phyloP scores from a whole-genome alignment of 140 eudicot species.

The Cichorium intybus region DNA sequence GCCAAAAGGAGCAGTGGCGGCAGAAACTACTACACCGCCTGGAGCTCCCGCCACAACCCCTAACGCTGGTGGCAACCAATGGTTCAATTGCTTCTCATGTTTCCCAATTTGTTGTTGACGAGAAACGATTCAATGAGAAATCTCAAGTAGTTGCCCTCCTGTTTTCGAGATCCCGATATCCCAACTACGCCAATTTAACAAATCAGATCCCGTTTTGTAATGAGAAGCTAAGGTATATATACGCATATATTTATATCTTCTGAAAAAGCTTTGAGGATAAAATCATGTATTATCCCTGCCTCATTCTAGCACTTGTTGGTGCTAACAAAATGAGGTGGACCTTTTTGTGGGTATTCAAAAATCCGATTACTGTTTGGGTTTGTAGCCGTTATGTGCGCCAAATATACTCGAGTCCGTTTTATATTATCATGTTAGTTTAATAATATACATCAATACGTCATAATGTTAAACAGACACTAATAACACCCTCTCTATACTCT shows the following conservation, averaged over 20 bases:
- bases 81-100: slow-evolving; percentile 57
- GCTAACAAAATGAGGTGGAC: slow-evolving; percentile 11
- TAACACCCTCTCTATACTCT: too few relatives aligned
- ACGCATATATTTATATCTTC: background rate
- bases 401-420: background rate
- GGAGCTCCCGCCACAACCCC: slow-evolving; percentile 30
- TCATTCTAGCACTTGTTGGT: slow-evolving; percentile 8
- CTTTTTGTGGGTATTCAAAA: slow-evolving; percentile 7
- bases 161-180: slow-evolving; percentile 5
- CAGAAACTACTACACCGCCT: slow-evolving; percentile 20
- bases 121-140: slow-evolving; percentile 10
- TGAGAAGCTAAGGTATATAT: slow-evolving; percentile 16
- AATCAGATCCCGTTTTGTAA: slow-evolving; percentile 1
- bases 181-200: background rate
- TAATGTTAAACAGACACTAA: too few relatives aligned
- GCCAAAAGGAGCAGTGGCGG: slow-evolving; percentile 14
- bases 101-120: slow-evolving; percentile 46
- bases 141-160: background rate
- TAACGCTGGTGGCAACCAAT: slow-evolving; percentile 41
- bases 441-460: background rate
- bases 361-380: slow-evolving; percentile 20
- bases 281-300: background rate
- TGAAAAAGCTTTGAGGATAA: background rate
- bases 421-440: background rate
- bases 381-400: slow-evolving; percentile 1